phyloP scores from a whole-genome alignment of 2,329 filamentous ascomycete genomes.

The Fusarium tuaranense region DNA sequence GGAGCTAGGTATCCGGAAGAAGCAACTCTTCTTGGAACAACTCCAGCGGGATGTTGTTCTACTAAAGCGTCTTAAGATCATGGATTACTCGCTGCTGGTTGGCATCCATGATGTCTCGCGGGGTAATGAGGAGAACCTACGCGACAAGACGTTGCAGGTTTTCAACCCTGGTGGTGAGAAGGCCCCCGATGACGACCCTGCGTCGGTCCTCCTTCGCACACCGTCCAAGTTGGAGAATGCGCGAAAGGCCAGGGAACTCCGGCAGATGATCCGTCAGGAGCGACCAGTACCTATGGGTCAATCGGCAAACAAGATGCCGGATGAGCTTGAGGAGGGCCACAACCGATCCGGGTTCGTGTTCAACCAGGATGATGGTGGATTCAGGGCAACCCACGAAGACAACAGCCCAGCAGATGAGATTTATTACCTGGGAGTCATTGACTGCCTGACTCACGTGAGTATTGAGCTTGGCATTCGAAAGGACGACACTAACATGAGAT shows the following conservation, averaged over 20 bases:
- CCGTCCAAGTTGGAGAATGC: constrained; percentile 94
- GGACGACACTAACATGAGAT: constrained; percentile 42
- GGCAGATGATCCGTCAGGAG: constrained; percentile 92
- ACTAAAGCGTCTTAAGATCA: constrained; percentile 90
- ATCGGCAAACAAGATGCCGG: constrained; percentile 86
- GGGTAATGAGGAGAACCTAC: constrained; percentile 95
- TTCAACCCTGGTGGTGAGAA: constrained; percentile 88
- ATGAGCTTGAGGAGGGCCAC: constrained; percentile 82
- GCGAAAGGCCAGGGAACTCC: constrained; percentile 88
- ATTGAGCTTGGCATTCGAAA: neutral
- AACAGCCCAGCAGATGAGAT: constrained; percentile 88
- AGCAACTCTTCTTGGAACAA: constrained; percentile 88
- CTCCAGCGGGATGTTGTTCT: constrained; percentile 88
- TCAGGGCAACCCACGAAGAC: constrained; percentile 92
- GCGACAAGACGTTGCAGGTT: constrained; percentile 88
- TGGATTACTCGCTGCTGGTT: constrained; percentile 97
- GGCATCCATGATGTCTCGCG: constrained; percentile 92
- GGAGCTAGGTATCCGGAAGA: constrained; percentile 90
- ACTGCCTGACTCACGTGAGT: constrained; percentile 95
- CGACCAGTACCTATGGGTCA: constrained; percentile 93
- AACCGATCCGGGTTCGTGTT: constrained; percentile 81
- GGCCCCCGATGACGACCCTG: constrained; percentile 67
- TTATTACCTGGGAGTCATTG: constrained; percentile 98
- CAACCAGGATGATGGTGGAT: constrained; percentile 93
- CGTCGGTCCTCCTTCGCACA: constrained; percentile 81